phyloP scores from a whole-genome alignment of 768 basidiomycete species.

The Trametes coccinea region DNA sequence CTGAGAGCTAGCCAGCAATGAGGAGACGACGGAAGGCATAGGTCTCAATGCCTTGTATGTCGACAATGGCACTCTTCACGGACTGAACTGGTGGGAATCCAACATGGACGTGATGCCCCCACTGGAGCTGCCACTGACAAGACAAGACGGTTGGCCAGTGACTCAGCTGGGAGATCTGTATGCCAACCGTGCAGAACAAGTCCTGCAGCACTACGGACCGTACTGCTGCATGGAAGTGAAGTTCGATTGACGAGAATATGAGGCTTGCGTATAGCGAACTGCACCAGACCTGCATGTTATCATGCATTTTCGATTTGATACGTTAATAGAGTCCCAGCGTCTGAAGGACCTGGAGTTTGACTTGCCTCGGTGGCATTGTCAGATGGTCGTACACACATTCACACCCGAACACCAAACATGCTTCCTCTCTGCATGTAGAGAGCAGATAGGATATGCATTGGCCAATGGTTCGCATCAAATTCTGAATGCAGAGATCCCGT shows the following conservation, averaged over 20 bases:
- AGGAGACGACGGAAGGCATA: background rate
- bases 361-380: slow-evolving; percentile 7
- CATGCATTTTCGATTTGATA: slow-evolving; percentile 11
- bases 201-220: background rate
- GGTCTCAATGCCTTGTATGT: background rate
- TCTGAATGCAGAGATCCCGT: background rate
- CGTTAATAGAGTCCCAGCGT: background rate
- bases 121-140: background rate
- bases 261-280: background rate
- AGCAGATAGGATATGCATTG: background rate
- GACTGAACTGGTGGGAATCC: too few relatives aligned
- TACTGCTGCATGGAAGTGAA: slow-evolving; percentile 1
- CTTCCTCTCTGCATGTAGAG: background rate
- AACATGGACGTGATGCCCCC: background rate
- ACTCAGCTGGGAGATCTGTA: background rate
- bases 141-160: background rate
- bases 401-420: background rate
- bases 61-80: too few relatives aligned
- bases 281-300: background rate
- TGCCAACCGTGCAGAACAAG: background rate
- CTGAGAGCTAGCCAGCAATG: background rate
- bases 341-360: slow-evolving; percentile 2
- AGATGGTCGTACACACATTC: background rate
- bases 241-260: background rate
- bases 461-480: background rate